These are phyloP conservation scores for Iberis pinnata DNA, from an alignment of 345 rosid genomes.

Conservation along the genomic window DNA sequence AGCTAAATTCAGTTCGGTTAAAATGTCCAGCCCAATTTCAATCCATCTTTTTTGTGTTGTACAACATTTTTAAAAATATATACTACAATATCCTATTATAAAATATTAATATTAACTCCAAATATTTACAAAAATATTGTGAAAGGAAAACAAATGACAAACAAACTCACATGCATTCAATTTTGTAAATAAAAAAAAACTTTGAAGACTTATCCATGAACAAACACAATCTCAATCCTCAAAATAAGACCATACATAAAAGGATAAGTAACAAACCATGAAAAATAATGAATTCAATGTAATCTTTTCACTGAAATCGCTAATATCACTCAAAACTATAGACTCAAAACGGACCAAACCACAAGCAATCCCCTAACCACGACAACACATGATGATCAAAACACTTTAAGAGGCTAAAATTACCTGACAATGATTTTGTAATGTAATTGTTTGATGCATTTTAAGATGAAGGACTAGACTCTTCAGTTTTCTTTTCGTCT, in stretches of 20 bases:
- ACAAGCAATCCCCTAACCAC: conserved; percentile 24
- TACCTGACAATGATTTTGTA: conserved; percentile 22
- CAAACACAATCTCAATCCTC: conserved; percentile 6
- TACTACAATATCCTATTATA: no score
- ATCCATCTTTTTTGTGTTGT: no score
- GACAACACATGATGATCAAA: conserved; percentile 18
- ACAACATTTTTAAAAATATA: no score
- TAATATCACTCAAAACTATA: conserved; percentile 22
- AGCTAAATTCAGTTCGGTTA: no score
- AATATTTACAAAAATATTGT: no score
- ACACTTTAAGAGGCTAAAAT: conserved; percentile 12
- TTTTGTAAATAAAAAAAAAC: no score
- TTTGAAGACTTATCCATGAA: conserved; percentile 18
- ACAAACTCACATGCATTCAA: no score
- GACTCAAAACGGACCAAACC: conserved; percentile 20
- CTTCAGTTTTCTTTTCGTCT: conserved; percentile 47
- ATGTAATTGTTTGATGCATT: conserved; percentile 1
- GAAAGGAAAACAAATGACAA: no score
- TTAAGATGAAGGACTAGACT: conserved; percentile 45
- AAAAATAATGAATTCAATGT: conserved; percentile 7
- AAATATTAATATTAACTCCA: no score
- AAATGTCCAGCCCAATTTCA: no score
- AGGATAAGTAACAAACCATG: conserved; percentile 12
- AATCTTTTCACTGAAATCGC: no score
- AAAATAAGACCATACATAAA: conserved; percentile 13